Evolutionary conservation across 2,329 filamentous ascomycete species (phyloP).

Genomic region (Beauveria scarabaeidicola): DNA sequence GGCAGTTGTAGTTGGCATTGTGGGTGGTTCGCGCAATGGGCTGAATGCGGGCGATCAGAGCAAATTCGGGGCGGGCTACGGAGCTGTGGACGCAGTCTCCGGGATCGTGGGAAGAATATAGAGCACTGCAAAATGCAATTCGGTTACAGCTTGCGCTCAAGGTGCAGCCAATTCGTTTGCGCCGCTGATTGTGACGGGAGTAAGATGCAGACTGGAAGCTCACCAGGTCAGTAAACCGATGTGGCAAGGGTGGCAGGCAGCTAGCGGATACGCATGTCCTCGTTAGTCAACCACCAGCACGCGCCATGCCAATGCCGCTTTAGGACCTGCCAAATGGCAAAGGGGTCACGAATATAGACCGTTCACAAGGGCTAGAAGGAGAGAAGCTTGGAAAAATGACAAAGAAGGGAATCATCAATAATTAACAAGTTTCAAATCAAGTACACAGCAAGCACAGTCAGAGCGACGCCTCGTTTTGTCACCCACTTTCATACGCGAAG

Average conservation of each 20-base stretch:
- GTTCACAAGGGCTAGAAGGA: too few relatives aligned
- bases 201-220: conserved; percentile 7
- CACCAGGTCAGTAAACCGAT: neutral
- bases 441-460: too few relatives aligned
- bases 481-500: neutral
- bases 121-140: neutral
- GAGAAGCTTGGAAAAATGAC: neutral
- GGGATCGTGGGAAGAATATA: too few relatives aligned
- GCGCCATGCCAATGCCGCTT: neutral
- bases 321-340: neutral
- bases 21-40: conserved; percentile 22
- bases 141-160: neutral
- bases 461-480: too few relatives aligned
- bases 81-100: neutral
- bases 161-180: neutral
- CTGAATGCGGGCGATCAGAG: neutral
- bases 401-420: neutral
- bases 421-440: too few relatives aligned
- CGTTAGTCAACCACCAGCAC: conserved; percentile 7
- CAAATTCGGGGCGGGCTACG: neutral
- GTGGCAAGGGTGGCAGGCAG: conserved; percentile 10
- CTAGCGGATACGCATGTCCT: conserved; percentile 10
- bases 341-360: too few relatives aligned
- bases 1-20: conserved; percentile 92
- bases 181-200: neutral